Base-by-base conservation (phyloP, 148 eudicot genomes). In the Vaccinium corymbosum region DNA sequence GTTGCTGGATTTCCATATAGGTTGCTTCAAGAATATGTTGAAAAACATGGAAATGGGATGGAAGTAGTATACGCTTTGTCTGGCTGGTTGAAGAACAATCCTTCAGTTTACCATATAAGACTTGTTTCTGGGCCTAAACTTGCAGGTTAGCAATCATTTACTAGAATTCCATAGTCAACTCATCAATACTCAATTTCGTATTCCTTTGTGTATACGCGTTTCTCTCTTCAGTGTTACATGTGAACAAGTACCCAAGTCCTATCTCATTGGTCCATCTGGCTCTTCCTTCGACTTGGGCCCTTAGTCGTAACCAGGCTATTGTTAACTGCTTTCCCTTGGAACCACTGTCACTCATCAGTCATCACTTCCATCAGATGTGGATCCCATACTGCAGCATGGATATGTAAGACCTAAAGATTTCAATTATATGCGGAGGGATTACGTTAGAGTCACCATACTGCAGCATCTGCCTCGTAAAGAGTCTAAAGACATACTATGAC, bases 81-180 rank as follows among this genome's bases (percentile, higher is more conserved):
- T 50, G 99, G 99, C 79, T 95, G 99, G 99, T 83, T 95, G 90
- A 97, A 95, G 86, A 89, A 86, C 76, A 72, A 85, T 86, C 95
- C 98, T 81, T 86, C 91, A 57, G 86, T 87, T 20, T 97, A 94
- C 86, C 95, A 92, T 76, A 80, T 92, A 72, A 90, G 85, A 87
- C 99, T 97, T 85, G 98, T 95, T 68, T 90, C 95, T 48, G 86
- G 88, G 78, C 82, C 91, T 66, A 94, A 92, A 85, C 98, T 97
- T 87, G 87, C 90, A 93, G 99, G 99, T 97, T 59, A 59, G 85
- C 62, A 78, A 84, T 83, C 46, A 38, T 81, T 38, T 49, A 11
- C 12, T 12, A 19, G 61, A 74, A 19, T 73, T 4, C 10, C 16
- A 20, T 12, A 17, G 6, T 22, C 20, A 42, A 61, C 66, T 56